Conservation (phyloP, 2,329 filamentous ascomycete species). For the Ophiostoma sp. region DNA sequence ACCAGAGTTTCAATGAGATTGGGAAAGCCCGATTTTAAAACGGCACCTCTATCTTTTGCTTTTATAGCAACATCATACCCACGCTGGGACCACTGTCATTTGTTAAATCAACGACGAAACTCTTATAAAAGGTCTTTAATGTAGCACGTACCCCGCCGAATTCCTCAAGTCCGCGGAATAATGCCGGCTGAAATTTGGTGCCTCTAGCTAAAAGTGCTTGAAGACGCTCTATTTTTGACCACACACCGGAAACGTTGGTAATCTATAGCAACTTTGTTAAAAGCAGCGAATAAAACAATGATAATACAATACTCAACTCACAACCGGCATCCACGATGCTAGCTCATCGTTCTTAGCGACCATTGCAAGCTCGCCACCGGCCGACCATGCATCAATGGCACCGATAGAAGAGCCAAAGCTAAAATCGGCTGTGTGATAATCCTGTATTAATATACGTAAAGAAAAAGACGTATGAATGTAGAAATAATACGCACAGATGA, state of each 20-base stretch:
- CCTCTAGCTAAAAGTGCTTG: background rate
- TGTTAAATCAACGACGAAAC: background rate
- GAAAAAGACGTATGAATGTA: background rate
- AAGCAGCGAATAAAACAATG: background rate
- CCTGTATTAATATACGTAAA: background rate
- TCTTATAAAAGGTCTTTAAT: background rate
- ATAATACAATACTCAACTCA: background rate
- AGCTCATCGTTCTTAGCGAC: slow-evolving; percentile 22
- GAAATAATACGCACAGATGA: background rate
- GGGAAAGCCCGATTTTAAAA: background rate
- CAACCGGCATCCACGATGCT: slow-evolving; percentile 23
- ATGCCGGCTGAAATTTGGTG: background rate
- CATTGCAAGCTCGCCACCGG: slow-evolving; percentile 17
- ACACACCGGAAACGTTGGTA: background rate
- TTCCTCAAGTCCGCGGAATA: background rate
- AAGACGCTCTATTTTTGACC: background rate
- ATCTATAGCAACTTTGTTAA: background rate
- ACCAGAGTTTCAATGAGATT: background rate
- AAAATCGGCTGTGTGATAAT: slow-evolving; percentile 19
- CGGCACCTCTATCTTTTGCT: background rate
- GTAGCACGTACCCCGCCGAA: background rate
- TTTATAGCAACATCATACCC: background rate
- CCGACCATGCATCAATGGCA: slow-evolving; percentile 19
- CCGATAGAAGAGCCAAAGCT: slow-evolving; percentile 20
- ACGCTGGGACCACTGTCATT: background rate